Evolutionary conservation across 345 rosid genomes (phyloP).

Genomic region (Salix purpurea): DNA sequence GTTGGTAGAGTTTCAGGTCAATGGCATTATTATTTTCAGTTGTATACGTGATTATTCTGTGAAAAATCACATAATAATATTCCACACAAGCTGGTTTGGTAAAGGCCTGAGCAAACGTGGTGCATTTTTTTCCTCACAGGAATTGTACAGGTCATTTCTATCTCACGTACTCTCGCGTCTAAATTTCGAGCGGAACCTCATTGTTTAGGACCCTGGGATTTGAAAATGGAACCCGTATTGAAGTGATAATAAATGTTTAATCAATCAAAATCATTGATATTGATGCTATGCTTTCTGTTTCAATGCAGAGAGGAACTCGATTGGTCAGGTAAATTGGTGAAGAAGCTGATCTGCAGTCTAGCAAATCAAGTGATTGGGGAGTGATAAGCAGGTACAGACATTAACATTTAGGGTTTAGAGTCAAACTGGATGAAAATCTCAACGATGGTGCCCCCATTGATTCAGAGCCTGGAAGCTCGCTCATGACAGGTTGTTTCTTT

Average conservation of each 20-base stretch:
- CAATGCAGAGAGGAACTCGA: not conserved
- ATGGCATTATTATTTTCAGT: not conserved
- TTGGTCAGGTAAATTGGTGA: not conserved
- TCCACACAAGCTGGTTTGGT: too few relatives aligned
- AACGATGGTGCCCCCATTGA: too few relatives aligned
- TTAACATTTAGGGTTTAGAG: too few relatives aligned
- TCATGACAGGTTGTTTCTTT: too few relatives aligned
- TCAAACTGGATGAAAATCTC: too few relatives aligned
- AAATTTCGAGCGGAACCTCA: not conserved
- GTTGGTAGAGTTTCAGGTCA: constrained; percentile 7
- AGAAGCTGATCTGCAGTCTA: too few relatives aligned
- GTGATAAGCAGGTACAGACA: not conserved
- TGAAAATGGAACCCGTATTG: not conserved
- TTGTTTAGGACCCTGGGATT: not conserved
- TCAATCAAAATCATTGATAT: too few relatives aligned
- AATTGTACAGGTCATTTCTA: not conserved
- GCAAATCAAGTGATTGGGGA: not conserved
- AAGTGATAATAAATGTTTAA: not conserved
- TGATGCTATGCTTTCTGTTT: not conserved
- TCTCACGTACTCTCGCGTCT: not conserved
- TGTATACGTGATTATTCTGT: constrained; percentile 17
- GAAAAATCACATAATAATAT: not conserved
- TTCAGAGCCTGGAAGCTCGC: too few relatives aligned
- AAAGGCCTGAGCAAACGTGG: not conserved
- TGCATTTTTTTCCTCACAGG: not conserved